These are phyloP conservation scores for Puccinia novopanici DNA, from an alignment of 1,284 basidiomycete species.

Conservation along the genomic window DNA sequence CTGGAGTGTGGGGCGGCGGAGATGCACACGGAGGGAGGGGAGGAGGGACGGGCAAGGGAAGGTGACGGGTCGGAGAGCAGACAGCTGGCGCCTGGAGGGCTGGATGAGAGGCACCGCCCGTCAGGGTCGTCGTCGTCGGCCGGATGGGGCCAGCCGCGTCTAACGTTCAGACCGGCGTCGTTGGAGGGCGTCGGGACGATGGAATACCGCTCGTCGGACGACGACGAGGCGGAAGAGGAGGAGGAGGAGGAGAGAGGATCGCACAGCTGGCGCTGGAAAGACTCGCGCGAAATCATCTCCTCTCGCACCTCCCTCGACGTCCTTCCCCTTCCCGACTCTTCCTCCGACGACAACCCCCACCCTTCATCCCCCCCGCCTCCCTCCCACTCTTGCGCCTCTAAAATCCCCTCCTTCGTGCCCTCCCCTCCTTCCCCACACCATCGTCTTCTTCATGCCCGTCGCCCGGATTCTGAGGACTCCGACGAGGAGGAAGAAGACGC, in stretches of 20 bases:
- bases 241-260: background rate
- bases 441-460: background rate
- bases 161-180: conserved; percentile 38
- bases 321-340: background rate
- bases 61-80: background rate
- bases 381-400: background rate
- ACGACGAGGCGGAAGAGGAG: conserved; percentile 29
- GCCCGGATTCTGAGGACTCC: background rate
- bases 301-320: background rate
- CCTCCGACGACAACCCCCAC: background rate
- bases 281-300: background rate
- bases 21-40: too few relatives aligned
- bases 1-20: background rate
- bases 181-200: background rate
- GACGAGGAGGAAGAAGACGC: conserved; percentile 17
- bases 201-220: conserved; percentile 28
- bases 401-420: background rate
- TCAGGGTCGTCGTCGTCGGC: background rate
- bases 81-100: background rate
- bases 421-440: background rate
- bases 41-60: background rate
- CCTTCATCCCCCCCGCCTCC: background rate
- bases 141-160: conserved; percentile 12
- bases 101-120: too few relatives aligned
- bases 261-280: background rate